Evolutionary conservation across 139 green algal genomes (phyloP).

Genomic region (Chlamydomonas asymmetrica): DNA sequence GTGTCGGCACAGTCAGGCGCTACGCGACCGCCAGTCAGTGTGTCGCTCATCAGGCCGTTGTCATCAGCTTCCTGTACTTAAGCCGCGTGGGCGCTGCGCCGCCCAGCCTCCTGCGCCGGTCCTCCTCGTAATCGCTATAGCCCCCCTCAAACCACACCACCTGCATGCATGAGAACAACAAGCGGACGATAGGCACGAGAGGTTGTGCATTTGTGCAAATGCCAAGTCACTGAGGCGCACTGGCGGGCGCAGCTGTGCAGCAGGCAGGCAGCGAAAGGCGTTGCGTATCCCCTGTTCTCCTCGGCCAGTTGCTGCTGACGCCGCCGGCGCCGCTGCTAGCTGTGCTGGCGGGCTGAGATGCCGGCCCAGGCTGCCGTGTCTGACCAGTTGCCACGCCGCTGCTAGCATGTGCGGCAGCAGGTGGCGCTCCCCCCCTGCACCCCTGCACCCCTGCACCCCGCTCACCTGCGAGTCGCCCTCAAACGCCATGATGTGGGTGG

Average conservation of each 20-base stretch:
- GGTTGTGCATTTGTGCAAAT: not conserved
- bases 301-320: not conserved
- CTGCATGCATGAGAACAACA: slow-evolving; percentile 14
- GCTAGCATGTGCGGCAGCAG: too few relatives aligned
- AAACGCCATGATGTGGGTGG: slow-evolving; percentile 86
- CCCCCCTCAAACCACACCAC: slow-evolving; percentile 72
- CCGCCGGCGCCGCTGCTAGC: not conserved
- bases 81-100: slow-evolving; percentile 61
- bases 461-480: slow-evolving; percentile 73
- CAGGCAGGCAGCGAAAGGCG: not conserved
- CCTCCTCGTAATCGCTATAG: slow-evolving; percentile 76
- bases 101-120: slow-evolving; percentile 50
- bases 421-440: too few relatives aligned
- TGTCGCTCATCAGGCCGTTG: not conserved
- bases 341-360: too few relatives aligned
- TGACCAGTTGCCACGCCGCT: too few relatives aligned
- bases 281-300: not conserved
- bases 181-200: not conserved
- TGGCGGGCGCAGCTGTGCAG: not conserved
- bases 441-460: too few relatives aligned
- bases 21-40: too few relatives aligned
- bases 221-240: not conserved
- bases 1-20: too few relatives aligned
- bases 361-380: too few relatives aligned
- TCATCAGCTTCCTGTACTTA: slow-evolving; percentile 80